These are phyloP conservation scores for Leucosporidium creatinivorum DNA, from an alignment of 768 basidiomycete genomes.

Conservation along the genomic window DNA sequence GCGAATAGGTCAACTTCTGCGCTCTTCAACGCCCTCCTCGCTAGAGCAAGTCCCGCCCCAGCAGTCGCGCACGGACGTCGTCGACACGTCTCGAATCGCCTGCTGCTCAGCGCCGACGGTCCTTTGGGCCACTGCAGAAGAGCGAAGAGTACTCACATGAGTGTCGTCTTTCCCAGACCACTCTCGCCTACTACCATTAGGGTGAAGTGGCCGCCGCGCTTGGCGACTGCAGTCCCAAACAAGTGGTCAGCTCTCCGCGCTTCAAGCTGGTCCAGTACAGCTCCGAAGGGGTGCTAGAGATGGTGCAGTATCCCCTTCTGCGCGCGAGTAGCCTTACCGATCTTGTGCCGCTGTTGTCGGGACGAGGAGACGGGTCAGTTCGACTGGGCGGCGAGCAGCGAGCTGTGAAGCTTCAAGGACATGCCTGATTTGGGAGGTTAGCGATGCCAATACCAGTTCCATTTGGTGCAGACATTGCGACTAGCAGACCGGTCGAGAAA, in stretches of 20 bases:
- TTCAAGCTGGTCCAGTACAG: neutral
- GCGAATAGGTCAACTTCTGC: slow-evolving; percentile 48
- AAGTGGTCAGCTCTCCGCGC: neutral
- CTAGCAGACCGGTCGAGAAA: too few relatives aligned
- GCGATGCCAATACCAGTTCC: slow-evolving; percentile 56
- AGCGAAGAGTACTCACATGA: slow-evolving; percentile 14
- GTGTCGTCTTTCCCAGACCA: slow-evolving; percentile 69
- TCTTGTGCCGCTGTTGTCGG: slow-evolving; percentile 79
- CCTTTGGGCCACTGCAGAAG: neutral
- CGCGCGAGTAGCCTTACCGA: slow-evolving; percentile 41
- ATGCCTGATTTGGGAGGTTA: slow-evolving; percentile 95
- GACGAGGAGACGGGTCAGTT: slow-evolving; percentile 1
- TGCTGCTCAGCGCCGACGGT: neutral
- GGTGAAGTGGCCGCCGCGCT: slow-evolving; percentile 94
- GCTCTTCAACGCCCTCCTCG: neutral
- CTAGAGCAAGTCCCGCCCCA: too few relatives aligned
- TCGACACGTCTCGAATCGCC: neutral
- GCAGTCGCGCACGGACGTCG: slow-evolving; percentile 1
- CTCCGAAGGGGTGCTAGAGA: too few relatives aligned
- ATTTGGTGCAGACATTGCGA: slow-evolving; percentile 1
- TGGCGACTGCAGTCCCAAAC: slow-evolving; percentile 55
- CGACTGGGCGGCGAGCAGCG: neutral
- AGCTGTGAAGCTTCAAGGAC: slow-evolving; percentile 26
- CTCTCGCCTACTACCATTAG: slow-evolving; percentile 99
- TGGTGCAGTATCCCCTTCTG: too few relatives aligned